Evolutionary conservation across 768 basidiomycete genomes (phyloP), one percentile per base, ranked within the genome.

Genomic region (Xerocomus brunneocitrinus): DNA sequence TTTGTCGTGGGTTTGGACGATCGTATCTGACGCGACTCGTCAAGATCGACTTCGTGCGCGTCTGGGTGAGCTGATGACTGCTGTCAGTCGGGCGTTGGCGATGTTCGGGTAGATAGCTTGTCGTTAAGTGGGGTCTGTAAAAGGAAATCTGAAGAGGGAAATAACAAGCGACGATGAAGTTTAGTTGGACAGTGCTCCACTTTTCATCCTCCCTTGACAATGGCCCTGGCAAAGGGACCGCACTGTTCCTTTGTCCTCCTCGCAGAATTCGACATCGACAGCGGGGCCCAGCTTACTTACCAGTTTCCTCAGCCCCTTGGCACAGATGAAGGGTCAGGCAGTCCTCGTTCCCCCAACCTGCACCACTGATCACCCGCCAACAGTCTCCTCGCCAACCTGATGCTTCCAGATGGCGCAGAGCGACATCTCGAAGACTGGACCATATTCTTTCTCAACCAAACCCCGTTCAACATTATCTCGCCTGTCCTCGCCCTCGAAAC

Each of bases 391-490:
- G 97, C 97, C 4, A 95, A 95, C 74, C 81, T 95, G 55, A 99
- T 99, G 97, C 80, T 99, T 22, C 97, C 97, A 10, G 97, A 99
- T 69, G 97, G 97, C 6, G 97, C 94, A 30, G 95, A 99, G 73
- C 84, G 88, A 47, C 90, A 95, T 56, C 73, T 88, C 24, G 92
- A 95, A 67, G 97, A 98, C 71, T 98, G 95, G 95, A 98, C 97
- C 5, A 85, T 98, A 41, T 99, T 99, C 79, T 97, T 95, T 70
- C 81, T 99, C 53, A 98, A 98, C 67, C 97, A 98, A 71, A 92
- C 90, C 0, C 78, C 85, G 0, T 89, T 87, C 73, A 93, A 94
- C 65, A 86, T 85, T 16, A 91, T 95, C 58, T 81, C 85, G 2
- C 89, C 92, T 6, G 81, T 93, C 14, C 77, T 95, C 39, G 83